Base-by-base conservation (phyloP, 176 grass and related monocot genomes). In the Saccharum spontaneum region DNA sequence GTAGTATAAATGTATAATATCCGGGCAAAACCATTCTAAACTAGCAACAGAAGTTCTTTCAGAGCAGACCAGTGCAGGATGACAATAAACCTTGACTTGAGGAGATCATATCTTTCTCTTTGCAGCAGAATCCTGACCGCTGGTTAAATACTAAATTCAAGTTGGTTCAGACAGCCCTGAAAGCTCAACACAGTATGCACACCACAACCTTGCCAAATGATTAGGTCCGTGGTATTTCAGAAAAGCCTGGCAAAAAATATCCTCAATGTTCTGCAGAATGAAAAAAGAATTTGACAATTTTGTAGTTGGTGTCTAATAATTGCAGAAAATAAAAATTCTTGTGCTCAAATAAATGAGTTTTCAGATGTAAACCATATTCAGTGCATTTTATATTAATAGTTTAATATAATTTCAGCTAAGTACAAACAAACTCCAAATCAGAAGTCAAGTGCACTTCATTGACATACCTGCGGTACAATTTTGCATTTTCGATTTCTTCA, bases 391-490 rank as follows among this genome's bases (percentile, higher is more conserved):
- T 18, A 18, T 34, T 50, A 28, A 4, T 49, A 41, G 22, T 44
- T 22, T 7, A 10, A 33, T 22, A 45, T 18, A 55, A 10, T 76
- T 37, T n/a, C 17, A 76, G 49, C 0, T 81, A 66, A 54, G 46
- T 54, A 54, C 44, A 52, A 50, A 76, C 4, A 30, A 38, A 40
- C 10, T 50, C 7, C 17, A 84, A 22, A 55, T 85, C 62, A 77
- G 33, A 68, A 69, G 15, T 59, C 46, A 85, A 55, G 10, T 41
- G 20, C 67, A 85, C 2, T 77, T 69, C 63, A 43, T 41, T 57
- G 36, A 68, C 44, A 77, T 68, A 20, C 68, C 40, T 55, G n/a
- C 4, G 69, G 16, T 71, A 77, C n/a, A 85, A 43, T 30, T 77
- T 50, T 52, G 44, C 43, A 22, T n/a, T 68, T 37, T 80, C 2